Percentiles rank a stretch among this genome's conserved stretches.
phyloP scores from a whole-genome alignment of 257 asterid genomes.

The Marsdenia floribunda region DNA sequence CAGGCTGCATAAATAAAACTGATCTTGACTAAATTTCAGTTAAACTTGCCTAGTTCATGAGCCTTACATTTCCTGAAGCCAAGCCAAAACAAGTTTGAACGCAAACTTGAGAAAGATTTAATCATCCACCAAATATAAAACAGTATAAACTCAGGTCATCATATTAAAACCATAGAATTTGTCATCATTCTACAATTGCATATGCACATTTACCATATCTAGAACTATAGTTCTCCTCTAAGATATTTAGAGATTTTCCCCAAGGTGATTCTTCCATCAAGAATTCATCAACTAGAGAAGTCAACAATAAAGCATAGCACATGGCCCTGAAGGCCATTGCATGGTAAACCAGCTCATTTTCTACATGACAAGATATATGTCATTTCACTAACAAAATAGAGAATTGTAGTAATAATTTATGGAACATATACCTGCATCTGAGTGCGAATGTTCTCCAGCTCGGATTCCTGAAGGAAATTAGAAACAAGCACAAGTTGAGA shows the following conservation, averaged over 20 bases:
- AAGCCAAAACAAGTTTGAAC: background rate
- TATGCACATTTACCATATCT: background rate
- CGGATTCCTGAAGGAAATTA: slow-evolving; percentile 67
- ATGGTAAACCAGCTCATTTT: background rate
- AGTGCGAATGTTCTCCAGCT: slow-evolving; percentile 77
- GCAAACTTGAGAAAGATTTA: background rate
- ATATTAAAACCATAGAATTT: background rate
- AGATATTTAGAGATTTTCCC: background rate
- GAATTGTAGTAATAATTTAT: background rate
- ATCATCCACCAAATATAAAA: background rate
- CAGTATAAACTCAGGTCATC: background rate
- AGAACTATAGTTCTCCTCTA: background rate
- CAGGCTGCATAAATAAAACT: background rate
- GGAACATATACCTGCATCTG: slow-evolving; percentile 61
- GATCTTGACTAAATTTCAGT: background rate
- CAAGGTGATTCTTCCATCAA: background rate
- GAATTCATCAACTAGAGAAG: background rate
- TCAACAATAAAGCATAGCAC: background rate
- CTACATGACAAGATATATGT: too few relatives aligned
- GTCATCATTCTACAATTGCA: background rate
- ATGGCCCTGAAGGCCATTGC: background rate
- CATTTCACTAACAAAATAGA: background rate
- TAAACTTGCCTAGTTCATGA: background rate
- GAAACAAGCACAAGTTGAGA: slow-evolving; percentile 8
- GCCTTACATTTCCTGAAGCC: background rate